Conservation (phyloP, 2,329 filamentous ascomycete genomes). For the Venturia nashicola region DNA sequence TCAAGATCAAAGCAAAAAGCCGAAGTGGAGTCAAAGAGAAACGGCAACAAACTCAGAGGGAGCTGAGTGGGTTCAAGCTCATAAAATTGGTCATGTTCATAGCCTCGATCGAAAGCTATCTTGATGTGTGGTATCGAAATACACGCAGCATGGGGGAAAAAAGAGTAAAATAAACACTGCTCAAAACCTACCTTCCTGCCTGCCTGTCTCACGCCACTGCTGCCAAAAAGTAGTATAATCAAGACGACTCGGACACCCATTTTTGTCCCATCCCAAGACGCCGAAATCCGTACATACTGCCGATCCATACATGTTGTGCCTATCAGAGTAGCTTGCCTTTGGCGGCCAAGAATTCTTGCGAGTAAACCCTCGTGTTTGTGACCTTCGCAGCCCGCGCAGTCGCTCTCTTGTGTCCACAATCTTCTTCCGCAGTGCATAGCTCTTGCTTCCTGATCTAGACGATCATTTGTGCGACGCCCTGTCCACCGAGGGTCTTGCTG, state of each 20-base stretch:
- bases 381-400: background rate
- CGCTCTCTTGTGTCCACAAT: background rate
- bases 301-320: background rate
- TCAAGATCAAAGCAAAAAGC: too few species aligned
- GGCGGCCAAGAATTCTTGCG: too few species aligned
- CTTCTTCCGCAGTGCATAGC: background rate
- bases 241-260: background rate
- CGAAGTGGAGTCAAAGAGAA: too few species aligned
- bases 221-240: background rate
- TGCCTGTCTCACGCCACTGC: background rate
- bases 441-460: conserved; percentile 41
- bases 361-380: background rate
- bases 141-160: background rate
- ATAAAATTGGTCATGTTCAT: background rate
- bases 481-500: conserved; percentile 91
- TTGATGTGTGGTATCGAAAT: background rate
- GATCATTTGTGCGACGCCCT: conserved; percentile 95
- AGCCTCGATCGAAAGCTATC: background rate
- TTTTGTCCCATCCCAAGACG: background rate
- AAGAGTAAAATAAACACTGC: background rate
- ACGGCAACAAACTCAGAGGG: too few species aligned
- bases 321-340: background rate
- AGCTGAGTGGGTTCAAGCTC: background rate
- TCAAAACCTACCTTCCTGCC: background rate
- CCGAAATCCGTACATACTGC: background rate